These are phyloP conservation scores for Fusarium globosum DNA, from an alignment of 2,329 filamentous ascomycete genomes.

Conservation along the genomic window DNA sequence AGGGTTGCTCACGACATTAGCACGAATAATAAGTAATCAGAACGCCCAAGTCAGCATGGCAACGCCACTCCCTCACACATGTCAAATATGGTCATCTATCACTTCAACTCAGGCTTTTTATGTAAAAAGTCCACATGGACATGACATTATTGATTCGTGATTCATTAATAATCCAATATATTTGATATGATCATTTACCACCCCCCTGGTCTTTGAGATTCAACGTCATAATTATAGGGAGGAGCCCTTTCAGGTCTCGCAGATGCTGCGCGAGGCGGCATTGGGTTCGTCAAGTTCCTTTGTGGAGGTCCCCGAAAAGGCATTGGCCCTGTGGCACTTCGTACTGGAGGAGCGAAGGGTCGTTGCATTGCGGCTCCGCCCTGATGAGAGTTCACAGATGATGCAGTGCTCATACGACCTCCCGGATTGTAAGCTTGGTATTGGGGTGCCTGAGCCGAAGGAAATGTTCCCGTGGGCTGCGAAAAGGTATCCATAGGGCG, in stretches of 20 bases:
- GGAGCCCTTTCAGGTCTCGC: constrained; percentile 40
- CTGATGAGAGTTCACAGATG: constrained; percentile 44
- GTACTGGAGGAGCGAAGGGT: constrained; percentile 43
- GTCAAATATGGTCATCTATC: neutral
- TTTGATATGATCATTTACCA: constrained; percentile 34
- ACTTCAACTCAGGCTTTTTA: neutral
- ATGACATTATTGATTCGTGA: constrained; percentile 17
- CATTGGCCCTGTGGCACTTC: constrained; percentile 56
- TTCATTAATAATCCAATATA: constrained; percentile 26
- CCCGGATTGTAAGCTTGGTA: constrained; percentile 49
- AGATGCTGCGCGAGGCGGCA: constrained; percentile 46
- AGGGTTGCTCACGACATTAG: constrained; percentile 10
- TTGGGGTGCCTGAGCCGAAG: neutral
- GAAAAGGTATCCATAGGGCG: constrained; percentile 49
- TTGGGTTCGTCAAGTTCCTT: constrained; percentile 59
- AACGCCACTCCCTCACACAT: neutral
- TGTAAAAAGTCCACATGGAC: constrained; percentile 1
- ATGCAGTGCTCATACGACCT: constrained; percentile 49
- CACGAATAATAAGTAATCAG: constrained; percentile 13
- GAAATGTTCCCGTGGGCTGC: constrained; percentile 27
- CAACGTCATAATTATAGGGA: constrained; percentile 51
- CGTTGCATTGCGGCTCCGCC: constrained; percentile 37
- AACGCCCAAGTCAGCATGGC: neutral
- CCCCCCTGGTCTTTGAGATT: constrained; percentile 48
- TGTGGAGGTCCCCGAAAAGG: constrained; percentile 52